Percentiles rank a stretch among this genome's conserved stretches.
phyloP scores from a whole-genome alignment of 345 rosid genomes.

The Populus euphratica region DNA sequence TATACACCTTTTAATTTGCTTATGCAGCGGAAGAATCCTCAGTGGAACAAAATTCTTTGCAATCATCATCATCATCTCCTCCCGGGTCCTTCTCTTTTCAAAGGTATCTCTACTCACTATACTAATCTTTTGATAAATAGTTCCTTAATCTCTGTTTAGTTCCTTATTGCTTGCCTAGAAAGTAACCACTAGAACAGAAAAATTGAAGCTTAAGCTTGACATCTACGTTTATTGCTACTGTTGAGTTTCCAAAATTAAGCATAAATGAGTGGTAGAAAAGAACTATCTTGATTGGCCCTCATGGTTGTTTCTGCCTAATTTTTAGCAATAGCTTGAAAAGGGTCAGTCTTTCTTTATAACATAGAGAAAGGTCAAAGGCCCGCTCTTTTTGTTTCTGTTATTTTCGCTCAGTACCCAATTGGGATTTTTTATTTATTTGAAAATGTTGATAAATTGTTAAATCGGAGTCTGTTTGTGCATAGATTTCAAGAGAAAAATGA shows the following conservation, averaged over 20 bases:
- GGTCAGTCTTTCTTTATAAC: too few species aligned
- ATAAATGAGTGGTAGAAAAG: neutral
- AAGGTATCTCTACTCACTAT: conserved; percentile 17
- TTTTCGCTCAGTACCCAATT: too few species aligned
- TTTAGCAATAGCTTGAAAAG: too few species aligned
- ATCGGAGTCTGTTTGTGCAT: neutral
- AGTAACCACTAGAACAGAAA: neutral
- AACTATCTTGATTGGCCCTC: neutral
- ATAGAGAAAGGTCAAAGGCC: too few species aligned
- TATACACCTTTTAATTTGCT: too few species aligned
- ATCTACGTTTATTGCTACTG: neutral
- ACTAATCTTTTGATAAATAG: neutral
- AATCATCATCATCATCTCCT: conserved; percentile 10
- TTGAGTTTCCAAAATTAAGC: neutral
- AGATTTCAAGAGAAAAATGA: conserved; percentile 18
- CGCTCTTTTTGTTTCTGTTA: too few species aligned
- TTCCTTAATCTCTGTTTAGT: neutral
- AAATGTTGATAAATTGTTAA: neutral
- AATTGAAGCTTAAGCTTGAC: neutral
- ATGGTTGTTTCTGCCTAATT: neutral
- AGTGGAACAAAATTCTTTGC: conserved; percentile 13
- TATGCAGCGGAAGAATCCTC: conserved; percentile 28
- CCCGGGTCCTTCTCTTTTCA: conserved; percentile 12
- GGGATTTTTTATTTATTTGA: too few species aligned
- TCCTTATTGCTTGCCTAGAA: neutral